phyloP scores from a whole-genome alignment of 352 stramenopile species.

The Phytophthora crassamura region DNA sequence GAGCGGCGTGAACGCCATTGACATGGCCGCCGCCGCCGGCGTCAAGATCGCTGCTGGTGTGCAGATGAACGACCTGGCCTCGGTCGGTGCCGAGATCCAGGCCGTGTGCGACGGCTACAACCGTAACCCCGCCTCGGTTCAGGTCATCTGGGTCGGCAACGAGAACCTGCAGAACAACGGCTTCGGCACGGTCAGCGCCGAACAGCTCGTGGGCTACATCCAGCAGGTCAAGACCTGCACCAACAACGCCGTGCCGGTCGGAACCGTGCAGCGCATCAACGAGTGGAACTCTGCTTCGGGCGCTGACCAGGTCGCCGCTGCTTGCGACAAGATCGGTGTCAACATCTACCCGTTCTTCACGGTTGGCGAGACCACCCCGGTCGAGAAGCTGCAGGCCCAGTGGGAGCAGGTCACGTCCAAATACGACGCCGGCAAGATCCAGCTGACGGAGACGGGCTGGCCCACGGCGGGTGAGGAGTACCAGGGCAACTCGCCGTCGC shows the following conservation, averaged over 20 bases:
- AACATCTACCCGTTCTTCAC: conserved; percentile 57
- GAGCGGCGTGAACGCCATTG: conserved; percentile 54
- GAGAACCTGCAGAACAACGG: conserved; percentile 68
- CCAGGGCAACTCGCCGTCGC: conserved; percentile 47
- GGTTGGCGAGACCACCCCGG: conserved; percentile 21
- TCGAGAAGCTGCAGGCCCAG: conserved; percentile 64
- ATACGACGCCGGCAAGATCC: conserved; percentile 44
- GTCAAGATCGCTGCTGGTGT: conserved; percentile 71
- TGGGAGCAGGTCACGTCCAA: conserved; percentile 50
- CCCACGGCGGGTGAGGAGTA: conserved; percentile 37
- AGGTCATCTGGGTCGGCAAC: conserved; percentile 78
- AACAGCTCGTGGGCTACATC: conserved; percentile 59
- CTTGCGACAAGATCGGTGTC: conserved; percentile 28
- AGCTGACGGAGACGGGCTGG: conserved; percentile 70
- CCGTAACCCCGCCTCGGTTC: conserved; percentile 41
- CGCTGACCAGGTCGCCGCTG: conserved; percentile 31
- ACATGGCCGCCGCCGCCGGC: conserved; percentile 43
- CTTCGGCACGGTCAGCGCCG: conserved; percentile 48
- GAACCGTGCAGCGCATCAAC: conserved; percentile 76
- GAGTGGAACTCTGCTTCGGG: conserved; percentile 53
- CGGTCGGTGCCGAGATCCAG: conserved; percentile 60
- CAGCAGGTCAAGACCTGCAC: conserved; percentile 64
- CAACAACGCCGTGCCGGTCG: conserved; percentile 47
- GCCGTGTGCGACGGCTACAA: conserved; percentile 61
- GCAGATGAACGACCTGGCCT: conserved; percentile 54